phyloP scores from a whole-genome alignment of 2,329 filamentous ascomycete species.

The Zymoseptoria crescenta region DNA sequence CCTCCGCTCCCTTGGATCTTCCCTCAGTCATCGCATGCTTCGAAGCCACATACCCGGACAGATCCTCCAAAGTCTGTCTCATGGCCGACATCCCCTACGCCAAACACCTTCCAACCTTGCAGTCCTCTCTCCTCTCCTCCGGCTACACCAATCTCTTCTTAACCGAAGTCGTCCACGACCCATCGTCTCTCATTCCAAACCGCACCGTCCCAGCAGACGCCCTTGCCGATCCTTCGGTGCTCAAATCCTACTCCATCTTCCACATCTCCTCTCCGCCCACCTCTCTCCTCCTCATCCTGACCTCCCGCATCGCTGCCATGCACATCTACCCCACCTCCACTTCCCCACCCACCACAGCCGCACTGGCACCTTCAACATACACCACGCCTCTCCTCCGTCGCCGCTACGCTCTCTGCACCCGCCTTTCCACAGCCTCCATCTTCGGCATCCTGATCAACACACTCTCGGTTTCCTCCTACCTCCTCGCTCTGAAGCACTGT shows the following conservation, averaged over 20 bases:
- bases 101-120: conserved; percentile 59
- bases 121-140: conserved; percentile 41
- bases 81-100: conserved; percentile 88
- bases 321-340: conserved; percentile 54
- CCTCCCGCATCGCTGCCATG: conserved; percentile 69
- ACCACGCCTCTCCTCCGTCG: conserved; percentile 61
- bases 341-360: background rate
- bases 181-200: conserved; percentile 76
- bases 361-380: conserved; percentile 21
- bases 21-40: conserved; percentile 55
- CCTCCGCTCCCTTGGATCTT: conserved; percentile 59
- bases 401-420: conserved; percentile 79
- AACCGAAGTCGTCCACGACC: conserved; percentile 68
- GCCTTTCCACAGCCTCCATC: conserved; percentile 69
- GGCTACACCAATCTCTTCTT: conserved; percentile 67
- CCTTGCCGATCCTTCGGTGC: conserved; percentile 36
- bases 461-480: conserved; percentile 82
- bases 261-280: conserved; percentile 75
- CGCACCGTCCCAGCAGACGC: conserved; percentile 55
- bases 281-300: conserved; percentile 77
- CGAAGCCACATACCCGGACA: conserved; percentile 58
- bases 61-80: conserved; percentile 59
- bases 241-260: conserved; percentile 68
- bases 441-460: conserved; percentile 96
- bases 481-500: conserved; percentile 68